A percentile compares a stretch with the other conserved stretches of the same genome.
These are phyloP conservation scores for Polyrhizophydium stewartii DNA, from an alignment of 371 early-diverging fungal genomes.

Conservation along the genomic window DNA sequence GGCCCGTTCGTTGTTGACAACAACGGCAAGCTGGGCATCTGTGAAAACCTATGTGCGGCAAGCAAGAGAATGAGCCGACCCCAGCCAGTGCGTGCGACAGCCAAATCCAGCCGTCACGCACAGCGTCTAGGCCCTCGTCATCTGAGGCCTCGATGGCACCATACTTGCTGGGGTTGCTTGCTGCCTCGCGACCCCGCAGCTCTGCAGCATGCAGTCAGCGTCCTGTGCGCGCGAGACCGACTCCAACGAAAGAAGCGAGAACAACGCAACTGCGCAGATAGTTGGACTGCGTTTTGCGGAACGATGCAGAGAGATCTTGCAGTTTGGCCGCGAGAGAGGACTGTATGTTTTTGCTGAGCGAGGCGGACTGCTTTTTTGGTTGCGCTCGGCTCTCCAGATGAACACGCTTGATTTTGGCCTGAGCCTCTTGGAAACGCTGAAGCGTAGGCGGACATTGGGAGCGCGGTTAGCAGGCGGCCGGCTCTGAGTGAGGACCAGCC, in stretches of 20 bases:
- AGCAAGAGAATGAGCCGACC: neutral
- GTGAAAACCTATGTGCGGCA: slow-evolving; percentile 63
- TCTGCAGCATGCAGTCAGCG: slow-evolving; percentile 17
- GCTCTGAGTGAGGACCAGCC: no score
- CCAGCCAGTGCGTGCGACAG: neutral
- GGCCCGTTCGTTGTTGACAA: slow-evolving; percentile 64
- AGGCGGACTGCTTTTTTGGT: slow-evolving; percentile 56
- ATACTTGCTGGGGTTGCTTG: slow-evolving; percentile 17
- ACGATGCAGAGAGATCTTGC: slow-evolving; percentile 75
- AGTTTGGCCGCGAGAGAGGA: slow-evolving; percentile 83
- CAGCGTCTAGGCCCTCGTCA: slow-evolving; percentile 40
- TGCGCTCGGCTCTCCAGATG: slow-evolving; percentile 37
- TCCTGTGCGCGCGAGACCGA: neutral
- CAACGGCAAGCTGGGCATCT: slow-evolving; percentile 71
- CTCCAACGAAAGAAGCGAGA: no score
- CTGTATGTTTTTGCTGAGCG: slow-evolving; percentile 82
- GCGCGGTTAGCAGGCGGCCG: no score
- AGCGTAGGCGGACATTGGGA: no score
- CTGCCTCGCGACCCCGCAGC: slow-evolving; percentile 36
- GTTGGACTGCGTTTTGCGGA: slow-evolving; percentile 79
- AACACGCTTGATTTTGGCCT: slow-evolving; percentile 74
- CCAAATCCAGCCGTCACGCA: slow-evolving; percentile 7
- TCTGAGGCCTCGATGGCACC: slow-evolving; percentile 8
- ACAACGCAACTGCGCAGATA: slow-evolving; percentile 92
- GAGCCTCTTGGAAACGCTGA: slow-evolving; percentile 80